phyloP scores from a whole-genome alignment of 768 basidiomycete genomes.

The Russula sp. region DNA sequence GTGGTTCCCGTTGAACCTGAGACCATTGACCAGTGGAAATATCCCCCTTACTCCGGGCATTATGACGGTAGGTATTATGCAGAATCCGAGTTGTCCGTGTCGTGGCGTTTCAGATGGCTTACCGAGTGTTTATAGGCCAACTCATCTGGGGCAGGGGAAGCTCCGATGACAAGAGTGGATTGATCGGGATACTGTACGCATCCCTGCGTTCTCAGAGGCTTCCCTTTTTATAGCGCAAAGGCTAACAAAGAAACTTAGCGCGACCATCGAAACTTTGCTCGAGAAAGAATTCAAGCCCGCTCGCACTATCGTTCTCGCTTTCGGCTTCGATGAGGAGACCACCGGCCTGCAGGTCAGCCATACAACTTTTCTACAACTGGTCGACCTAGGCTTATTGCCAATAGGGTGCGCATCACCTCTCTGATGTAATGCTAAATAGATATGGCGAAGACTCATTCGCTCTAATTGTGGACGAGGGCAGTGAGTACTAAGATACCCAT shows the following conservation, averaged over 20 bases:
- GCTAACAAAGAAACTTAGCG: not conserved
- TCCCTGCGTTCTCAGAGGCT: not conserved
- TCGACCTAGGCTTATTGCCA: not conserved
- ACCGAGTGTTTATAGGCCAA: conserved; percentile 16
- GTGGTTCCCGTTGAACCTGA: not conserved
- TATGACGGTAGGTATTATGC: conserved; percentile 40
- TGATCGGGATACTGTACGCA: conserved; percentile 28
- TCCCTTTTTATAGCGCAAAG: not conserved
- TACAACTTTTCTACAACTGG: not conserved
- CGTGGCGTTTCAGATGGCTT: not conserved
- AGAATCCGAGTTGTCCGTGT: not conserved
- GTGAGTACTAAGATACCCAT: conserved; percentile 31
- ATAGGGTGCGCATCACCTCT: conserved; percentile 49
- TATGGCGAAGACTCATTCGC: conserved; percentile 36
- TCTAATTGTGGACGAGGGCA: conserved; percentile 59
- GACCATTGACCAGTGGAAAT: not conserved
- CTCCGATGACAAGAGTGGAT: conserved; percentile 30
- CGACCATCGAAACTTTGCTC: not conserved
- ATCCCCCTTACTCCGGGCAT: conserved; percentile 57
- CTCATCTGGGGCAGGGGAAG: conserved; percentile 32
- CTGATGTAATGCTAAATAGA: conserved; percentile 37
- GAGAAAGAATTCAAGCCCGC: conserved; percentile 31
- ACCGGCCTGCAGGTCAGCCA: conserved; percentile 20
- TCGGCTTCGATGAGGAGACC: conserved; percentile 36
- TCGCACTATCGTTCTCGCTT: too few relatives aligned